Evolutionary conservation across 495 filamentous ascomycete genomes (phyloP).

Genomic region (Aspergillus asperescens): DNA sequence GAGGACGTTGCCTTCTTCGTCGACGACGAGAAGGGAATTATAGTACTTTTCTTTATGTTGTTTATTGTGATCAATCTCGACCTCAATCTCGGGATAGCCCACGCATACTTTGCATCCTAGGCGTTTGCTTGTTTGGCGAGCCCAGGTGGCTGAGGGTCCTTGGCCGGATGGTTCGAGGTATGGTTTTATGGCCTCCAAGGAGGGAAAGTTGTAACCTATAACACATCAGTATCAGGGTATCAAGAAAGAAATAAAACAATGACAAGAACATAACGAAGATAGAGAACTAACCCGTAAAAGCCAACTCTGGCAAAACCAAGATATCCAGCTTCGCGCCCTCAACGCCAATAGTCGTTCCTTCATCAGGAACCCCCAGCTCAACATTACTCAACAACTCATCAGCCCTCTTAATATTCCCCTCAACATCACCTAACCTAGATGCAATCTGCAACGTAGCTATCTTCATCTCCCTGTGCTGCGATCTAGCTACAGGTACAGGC

Average conservation of each 20-base stretch:
- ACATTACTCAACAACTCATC: constrained; percentile 59
- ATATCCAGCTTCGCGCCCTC: constrained; percentile 41
- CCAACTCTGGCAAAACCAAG: constrained; percentile 81
- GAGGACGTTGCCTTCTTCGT: constrained; percentile 61
- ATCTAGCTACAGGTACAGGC: not conserved
- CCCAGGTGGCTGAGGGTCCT: constrained; percentile 77
- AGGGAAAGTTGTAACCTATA: constrained; percentile 86
- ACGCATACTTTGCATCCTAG: constrained; percentile 76
- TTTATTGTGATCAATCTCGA: not conserved
- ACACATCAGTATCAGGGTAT: not conserved
- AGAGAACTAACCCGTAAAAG: constrained; percentile 77
- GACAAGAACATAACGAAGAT: too few species aligned
- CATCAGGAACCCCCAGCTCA: constrained; percentile 10
- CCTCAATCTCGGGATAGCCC: constrained; percentile 75
- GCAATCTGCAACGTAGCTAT: constrained; percentile 80
- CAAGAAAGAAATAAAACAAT: not conserved
- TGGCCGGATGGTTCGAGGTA: constrained; percentile 72
- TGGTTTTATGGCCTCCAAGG: constrained; percentile 67
- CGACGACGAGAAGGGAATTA: constrained; percentile 81
- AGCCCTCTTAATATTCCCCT: constrained; percentile 69
- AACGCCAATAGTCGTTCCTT: constrained; percentile 6
- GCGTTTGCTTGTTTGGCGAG: constrained; percentile 62
- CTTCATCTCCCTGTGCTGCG: constrained; percentile 49
- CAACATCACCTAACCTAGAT: constrained; percentile 66
- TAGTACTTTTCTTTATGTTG: constrained; percentile 49